These are phyloP conservation scores for Incumbomyces lentus DNA, from an alignment of 2,329 filamentous ascomycete genomes.

Conservation along the genomic window DNA sequence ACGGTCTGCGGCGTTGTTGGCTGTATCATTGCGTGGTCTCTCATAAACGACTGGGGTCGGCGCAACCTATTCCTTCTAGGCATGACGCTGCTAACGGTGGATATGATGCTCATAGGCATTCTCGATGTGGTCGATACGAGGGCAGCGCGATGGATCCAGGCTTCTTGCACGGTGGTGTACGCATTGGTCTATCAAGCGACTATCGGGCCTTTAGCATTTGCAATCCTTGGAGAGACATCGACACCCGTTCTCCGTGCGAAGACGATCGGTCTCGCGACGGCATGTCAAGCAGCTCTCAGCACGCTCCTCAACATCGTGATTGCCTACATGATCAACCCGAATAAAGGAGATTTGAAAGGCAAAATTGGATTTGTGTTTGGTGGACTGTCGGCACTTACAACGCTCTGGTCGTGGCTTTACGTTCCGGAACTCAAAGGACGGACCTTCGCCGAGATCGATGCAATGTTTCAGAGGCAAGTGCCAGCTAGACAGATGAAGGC, in stretches of 20 bases:
- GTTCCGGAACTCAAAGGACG: conserved; percentile 23
- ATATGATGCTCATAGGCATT: conserved; percentile 32
- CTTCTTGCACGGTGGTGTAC: conserved; percentile 29
- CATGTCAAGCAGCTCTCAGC: conserved; percentile 30
- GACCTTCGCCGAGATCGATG: conserved; percentile 24
- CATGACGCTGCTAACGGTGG: conserved; percentile 23
- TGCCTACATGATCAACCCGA: conserved; percentile 33
- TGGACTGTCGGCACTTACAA: conserved; percentile 19
- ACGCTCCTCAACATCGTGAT: conserved; percentile 29
- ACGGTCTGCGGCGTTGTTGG: conserved; percentile 31
- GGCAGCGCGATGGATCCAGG: conserved; percentile 27
- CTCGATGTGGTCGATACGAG: conserved; percentile 29
- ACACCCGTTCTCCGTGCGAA: conserved; percentile 34
- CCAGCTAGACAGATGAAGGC: conserved; percentile 17
- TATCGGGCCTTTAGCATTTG: conserved; percentile 35
- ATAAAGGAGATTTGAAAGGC: conserved; percentile 19
- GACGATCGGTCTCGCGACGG: conserved; percentile 35
- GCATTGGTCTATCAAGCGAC: conserved; percentile 32
- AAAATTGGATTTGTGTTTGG: conserved; percentile 26
- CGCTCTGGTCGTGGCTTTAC: conserved; percentile 21
- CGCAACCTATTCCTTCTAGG: conserved; percentile 26
- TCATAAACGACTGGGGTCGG: conserved; percentile 27
- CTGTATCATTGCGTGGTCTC: conserved; percentile 27
- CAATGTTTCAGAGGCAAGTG: conserved; percentile 20
- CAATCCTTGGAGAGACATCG: conserved; percentile 38